Evolutionary conservation across 257 asterid species (phyloP).

Genomic region (Fraxinus quadrangulata): DNA sequence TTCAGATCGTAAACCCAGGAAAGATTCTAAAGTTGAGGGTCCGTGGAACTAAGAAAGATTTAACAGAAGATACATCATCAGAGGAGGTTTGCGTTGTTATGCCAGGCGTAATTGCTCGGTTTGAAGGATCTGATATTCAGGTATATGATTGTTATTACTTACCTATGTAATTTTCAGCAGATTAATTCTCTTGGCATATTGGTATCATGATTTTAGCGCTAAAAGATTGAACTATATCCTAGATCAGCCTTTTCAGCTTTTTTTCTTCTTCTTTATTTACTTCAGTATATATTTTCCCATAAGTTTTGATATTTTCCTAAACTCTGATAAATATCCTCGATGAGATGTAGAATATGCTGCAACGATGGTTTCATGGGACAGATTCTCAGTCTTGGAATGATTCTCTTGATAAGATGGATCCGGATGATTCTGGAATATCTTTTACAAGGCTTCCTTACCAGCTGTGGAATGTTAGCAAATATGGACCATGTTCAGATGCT

Average conservation of each 20-base stretch:
- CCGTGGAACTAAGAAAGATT: constrained; percentile 70
- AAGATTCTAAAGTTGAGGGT: constrained; percentile 83
- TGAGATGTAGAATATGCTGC: constrained; percentile 65
- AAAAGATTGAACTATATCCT: not conserved
- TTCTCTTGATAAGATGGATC: constrained; percentile 31
- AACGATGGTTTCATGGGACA: constrained; percentile 58
- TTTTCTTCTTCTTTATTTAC: not conserved
- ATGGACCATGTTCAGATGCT: constrained; percentile 87
- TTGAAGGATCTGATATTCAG: constrained; percentile 92
- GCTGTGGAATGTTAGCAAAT: constrained; percentile 83
- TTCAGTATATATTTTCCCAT: not conserved
- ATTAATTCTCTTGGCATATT: not conserved
- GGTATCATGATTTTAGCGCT: not conserved
- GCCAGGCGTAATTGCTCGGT: constrained; percentile 81
- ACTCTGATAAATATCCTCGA: not conserved
- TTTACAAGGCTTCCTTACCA: constrained; percentile 72
- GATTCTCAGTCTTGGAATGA: constrained; percentile 56
- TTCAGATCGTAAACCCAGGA: constrained; percentile 71
- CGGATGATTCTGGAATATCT: constrained; percentile 47
- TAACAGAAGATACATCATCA: constrained; percentile 51
- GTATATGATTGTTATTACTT: constrained; percentile 31
- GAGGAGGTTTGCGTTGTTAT: constrained; percentile 90
- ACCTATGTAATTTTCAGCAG: constrained; percentile 2
- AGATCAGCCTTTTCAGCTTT: not conserved
- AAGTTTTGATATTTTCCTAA: not conserved